A percentile compares a stretch with the other conserved stretches of the same genome.
phyloP scores from a whole-genome alignment of 1,139 yeast species.

The Geotrichum restrictum region DNA sequence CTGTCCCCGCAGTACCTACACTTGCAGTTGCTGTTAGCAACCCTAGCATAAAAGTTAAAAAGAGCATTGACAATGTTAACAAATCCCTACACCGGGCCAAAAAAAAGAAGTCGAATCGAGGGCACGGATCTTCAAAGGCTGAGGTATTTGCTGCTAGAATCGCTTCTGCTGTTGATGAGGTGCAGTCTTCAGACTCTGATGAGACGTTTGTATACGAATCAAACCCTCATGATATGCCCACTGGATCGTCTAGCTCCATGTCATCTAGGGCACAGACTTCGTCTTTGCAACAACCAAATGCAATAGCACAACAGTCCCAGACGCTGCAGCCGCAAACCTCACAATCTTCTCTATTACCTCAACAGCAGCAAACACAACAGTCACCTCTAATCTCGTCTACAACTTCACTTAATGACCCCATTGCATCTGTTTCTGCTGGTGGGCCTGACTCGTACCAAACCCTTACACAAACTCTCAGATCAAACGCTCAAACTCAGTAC shows the following conservation, averaged over 20 bases:
- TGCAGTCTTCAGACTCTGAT: constrained; percentile 78
- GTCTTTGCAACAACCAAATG: constrained; percentile 20
- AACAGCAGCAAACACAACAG: constrained; percentile 16
- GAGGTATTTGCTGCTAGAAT: constrained; percentile 91
- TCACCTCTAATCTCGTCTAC: background rate
- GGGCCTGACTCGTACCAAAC: constrained; percentile 18
- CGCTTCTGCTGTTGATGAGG: constrained; percentile 92
- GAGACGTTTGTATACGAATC: constrained; percentile 91
- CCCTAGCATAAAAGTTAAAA: constrained; percentile 31
- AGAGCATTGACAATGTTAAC: constrained; percentile 36
- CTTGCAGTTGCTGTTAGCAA: constrained; percentile 32
- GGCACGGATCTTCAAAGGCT: constrained; percentile 46
- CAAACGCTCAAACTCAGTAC: constrained; percentile 18
- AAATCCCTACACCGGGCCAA: constrained; percentile 21
- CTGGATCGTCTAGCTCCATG: constrained; percentile 17
- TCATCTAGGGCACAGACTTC: constrained; percentile 30
- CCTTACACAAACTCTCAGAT: constrained; percentile 17
- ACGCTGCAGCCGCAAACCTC: background rate
- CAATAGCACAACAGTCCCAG: background rate
- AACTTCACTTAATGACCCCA: constrained; percentile 1
- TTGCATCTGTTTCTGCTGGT: constrained; percentile 1
- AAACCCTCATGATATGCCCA: constrained; percentile 30
- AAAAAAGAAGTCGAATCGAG: constrained; percentile 28
- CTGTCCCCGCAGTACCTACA: constrained; percentile 41
- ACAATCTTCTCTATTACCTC: background rate